These are phyloP conservation scores for Macroventuria anomochaeta DNA, from an alignment of 2,329 filamentous ascomycete species.

Conservation along the genomic window DNA sequence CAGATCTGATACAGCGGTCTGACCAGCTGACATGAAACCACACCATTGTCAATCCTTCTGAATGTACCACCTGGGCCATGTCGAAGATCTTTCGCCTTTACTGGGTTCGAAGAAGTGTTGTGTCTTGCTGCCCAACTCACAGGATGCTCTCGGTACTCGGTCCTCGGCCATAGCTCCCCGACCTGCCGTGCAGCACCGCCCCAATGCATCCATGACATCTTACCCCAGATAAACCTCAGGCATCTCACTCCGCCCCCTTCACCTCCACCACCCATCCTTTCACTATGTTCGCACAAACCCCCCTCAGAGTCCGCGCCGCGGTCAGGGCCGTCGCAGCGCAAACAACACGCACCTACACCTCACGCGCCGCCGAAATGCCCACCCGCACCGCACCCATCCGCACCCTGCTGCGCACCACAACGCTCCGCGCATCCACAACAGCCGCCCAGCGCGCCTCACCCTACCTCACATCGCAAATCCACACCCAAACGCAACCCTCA, in stretches of 20 bases:
- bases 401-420: constrained; percentile 38
- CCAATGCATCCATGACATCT: constrained; percentile 13
- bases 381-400: constrained; percentile 33
- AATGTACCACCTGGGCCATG: too few species aligned
- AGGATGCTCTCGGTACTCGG: too few species aligned
- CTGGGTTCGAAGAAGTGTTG: too few species aligned
- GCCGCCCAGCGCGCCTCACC: constrained; percentile 29
- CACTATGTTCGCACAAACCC: constrained; percentile 13
- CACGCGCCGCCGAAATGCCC: constrained; percentile 32
- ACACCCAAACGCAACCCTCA: constrained; percentile 16
- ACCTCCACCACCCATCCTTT: not conserved
- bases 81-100: too few species aligned
- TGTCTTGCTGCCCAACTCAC: too few species aligned
- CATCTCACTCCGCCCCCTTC: constrained; percentile 4
- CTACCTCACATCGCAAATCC: constrained; percentile 31
- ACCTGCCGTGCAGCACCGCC: constrained; percentile 10
- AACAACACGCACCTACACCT: constrained; percentile 21
- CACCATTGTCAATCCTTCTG: too few species aligned
- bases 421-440: constrained; percentile 34
- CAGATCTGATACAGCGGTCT: too few species aligned
- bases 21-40: too few species aligned
- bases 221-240: constrained; percentile 18
- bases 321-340: constrained; percentile 14
- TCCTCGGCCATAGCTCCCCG: not conserved
- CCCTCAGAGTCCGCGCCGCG: constrained; percentile 5